Evolutionary conservation across 768 basidiomycete species (phyloP).

Genomic region (Leccinum disarticulatum): DNA sequence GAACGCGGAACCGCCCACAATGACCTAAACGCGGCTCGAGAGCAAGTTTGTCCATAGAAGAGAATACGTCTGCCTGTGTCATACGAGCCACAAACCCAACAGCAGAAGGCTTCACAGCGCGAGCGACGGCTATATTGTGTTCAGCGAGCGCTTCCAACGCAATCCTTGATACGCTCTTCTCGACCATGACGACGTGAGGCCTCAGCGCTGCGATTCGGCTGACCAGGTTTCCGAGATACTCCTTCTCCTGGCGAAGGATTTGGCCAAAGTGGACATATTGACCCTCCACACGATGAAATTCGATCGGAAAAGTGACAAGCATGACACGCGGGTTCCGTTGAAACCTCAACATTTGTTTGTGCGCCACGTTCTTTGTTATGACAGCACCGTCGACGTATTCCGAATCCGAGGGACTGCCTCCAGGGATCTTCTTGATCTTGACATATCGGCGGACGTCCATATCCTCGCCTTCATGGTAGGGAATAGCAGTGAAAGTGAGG

Average conservation of each 20-base stretch:
- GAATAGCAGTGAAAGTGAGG: constrained; percentile 69
- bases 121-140: constrained; percentile 86
- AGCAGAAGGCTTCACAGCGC: constrained; percentile 85
- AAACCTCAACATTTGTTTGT: constrained; percentile 87
- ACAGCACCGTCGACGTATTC: constrained; percentile 97
- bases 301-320: constrained; percentile 93
- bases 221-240: constrained; percentile 86
- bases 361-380: constrained; percentile 96
- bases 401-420: constrained; percentile 87
- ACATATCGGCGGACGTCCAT: constrained; percentile 96
- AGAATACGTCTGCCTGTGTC: constrained; percentile 93
- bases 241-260: constrained; percentile 88
- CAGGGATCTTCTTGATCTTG: constrained; percentile 98
- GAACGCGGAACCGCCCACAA: constrained; percentile 80
- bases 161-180: constrained; percentile 86
- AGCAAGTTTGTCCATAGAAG: constrained; percentile 92
- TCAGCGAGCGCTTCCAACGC: constrained; percentile 85
- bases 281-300: constrained; percentile 89
- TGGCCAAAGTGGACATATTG: constrained; percentile 94
- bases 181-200: constrained; percentile 90
- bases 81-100: constrained; percentile 88
- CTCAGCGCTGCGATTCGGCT: constrained; percentile 86
- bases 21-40: constrained; percentile 88
- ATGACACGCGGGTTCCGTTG: constrained; percentile 90
- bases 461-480: constrained; percentile 81